Evolutionary conservation across 2,329 filamentous ascomycete species (phyloP).

Genomic region (Sarocladiaceae sp.): DNA sequence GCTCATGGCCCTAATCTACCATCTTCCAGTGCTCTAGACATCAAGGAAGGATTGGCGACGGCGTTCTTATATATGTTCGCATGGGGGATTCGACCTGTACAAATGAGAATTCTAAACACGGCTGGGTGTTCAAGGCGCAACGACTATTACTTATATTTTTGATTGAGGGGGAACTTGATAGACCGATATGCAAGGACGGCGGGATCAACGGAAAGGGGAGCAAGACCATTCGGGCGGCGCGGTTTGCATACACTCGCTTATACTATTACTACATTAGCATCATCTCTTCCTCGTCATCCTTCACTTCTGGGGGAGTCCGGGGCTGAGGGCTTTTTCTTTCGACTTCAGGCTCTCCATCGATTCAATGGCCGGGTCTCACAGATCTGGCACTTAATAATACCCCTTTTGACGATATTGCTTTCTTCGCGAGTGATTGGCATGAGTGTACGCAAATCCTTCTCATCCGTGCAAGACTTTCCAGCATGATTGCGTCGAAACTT

Average conservation of each 20-base stretch:
- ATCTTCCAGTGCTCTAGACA: too few relatives aligned
- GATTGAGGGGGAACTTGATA: conserved; percentile 4
- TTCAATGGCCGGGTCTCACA: not conserved
- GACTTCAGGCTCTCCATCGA: not conserved
- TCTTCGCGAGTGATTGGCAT: too few relatives aligned
- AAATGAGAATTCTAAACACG: conserved; percentile 9
- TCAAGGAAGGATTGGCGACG: not conserved
- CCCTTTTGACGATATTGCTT: not conserved
- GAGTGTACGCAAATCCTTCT: too few relatives aligned
- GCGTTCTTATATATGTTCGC: not conserved
- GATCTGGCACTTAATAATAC: conserved; percentile 4
- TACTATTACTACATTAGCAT: conserved; percentile 2
- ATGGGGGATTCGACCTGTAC: not conserved
- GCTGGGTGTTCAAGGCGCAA: conserved; percentile 17
- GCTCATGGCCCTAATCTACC: too few relatives aligned
- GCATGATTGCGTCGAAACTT: too few relatives aligned
- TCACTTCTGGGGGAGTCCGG: not conserved
- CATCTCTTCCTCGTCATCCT: not conserved
- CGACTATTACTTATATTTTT: conserved; percentile 9
- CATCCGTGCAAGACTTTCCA: too few relatives aligned
- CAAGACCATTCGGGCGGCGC: conserved; percentile 4
- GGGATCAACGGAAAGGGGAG: too few relatives aligned
- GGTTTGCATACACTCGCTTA: conserved; percentile 8
- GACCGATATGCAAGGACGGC: not conserved
- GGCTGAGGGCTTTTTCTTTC: not conserved